Evolutionary conservation across 2,329 filamentous ascomycete species (phyloP), one percentile per base, ranked within the genome.

Genomic region (Colletotrichum spinosum): DNA sequence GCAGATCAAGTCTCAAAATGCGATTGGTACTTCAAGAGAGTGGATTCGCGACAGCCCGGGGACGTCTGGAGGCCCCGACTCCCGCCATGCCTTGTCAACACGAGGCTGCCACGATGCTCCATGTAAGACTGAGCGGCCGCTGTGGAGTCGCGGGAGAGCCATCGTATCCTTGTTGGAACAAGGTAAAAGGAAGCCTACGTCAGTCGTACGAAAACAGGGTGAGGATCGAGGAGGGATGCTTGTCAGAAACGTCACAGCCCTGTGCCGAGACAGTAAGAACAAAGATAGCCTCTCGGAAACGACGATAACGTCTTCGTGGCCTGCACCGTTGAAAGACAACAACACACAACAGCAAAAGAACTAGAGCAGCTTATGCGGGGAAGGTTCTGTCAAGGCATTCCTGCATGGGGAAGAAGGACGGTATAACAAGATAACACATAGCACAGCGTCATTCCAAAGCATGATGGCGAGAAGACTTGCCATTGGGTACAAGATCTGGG

Each of bases 21-120:
- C 61, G 57, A 65, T 65, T 61, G 62, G 62, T 13, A 49, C 51
- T 55, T 9, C 57, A 54, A 48, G 37, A 5, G 35, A n/a, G 25
- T 33, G 52, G 52, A 46, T n/a, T 50, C 45, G 17, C 5, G 33
- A 45, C 10, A 17, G 51, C 9, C 15, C 42, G 33, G 39, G 56
- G 41, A 25, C 33, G 39, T 33, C 51, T 6, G 35, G 51, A 39
- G 42, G 34, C 52, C 58, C 42, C n/a, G 13, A 37, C 52, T 11
- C 37, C 8, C n/a, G n/a, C 12, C 25, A 25, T 25, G 25, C 48
- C 48, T 35, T 49, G 58, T 65, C 52, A 61, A 9, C 38, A 38
- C 48, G 13, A 52, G 25, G 34, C 25, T 51, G 35, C 58, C 33
- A 25, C 37, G 35, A 25, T 25, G 10, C 11, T 15, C 57, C 46